Evolutionary conservation across 1,284 basidiomycete species (phyloP).

Genomic region (Pascua guehoae): DNA sequence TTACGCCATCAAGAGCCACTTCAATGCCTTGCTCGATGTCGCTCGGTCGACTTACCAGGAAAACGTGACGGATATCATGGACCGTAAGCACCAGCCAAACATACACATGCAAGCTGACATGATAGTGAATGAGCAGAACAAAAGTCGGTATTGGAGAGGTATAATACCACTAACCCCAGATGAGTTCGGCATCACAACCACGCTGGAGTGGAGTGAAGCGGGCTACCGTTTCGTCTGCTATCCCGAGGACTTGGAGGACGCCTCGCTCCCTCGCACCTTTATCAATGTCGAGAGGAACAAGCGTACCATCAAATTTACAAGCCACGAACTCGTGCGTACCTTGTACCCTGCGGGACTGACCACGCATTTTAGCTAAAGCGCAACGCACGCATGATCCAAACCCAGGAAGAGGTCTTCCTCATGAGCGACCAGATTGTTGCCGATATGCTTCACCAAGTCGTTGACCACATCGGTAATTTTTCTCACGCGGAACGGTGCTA

Average conservation of each 20-base stretch:
- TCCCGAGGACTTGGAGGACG: slow-evolving; percentile 1
- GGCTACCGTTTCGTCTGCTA: slow-evolving; percentile 9
- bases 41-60: slow-evolving; percentile 89
- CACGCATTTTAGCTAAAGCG: slow-evolving; percentile 25
- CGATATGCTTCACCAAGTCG: slow-evolving; percentile 62
- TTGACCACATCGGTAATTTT: slow-evolving; percentile 57
- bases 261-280: slow-evolving; percentile 3
- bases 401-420: slow-evolving; percentile 56
- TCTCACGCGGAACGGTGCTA: not conserved
- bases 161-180: not conserved
- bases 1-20: slow-evolving; percentile 79
- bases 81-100: slow-evolving; percentile 7
- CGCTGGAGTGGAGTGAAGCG: slow-evolving; percentile 12
- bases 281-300: slow-evolving; percentile 13
- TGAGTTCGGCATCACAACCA: slow-evolving; percentile 1
- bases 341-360: too few relatives aligned
- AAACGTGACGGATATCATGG: slow-evolving; percentile 72
- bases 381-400: slow-evolving; percentile 32
- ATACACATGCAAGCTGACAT: not conserved
- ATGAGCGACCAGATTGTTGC: slow-evolving; percentile 77
- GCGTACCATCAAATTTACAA: slow-evolving; percentile 59
- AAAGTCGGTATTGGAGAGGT: not conserved
- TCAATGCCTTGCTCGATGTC: slow-evolving; percentile 79
- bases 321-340: slow-evolving; percentile 65
- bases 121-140: not conserved